These are phyloP conservation scores for Platismatia glauca DNA, from an alignment of 495 filamentous ascomycete genomes.

Conservation along the genomic window DNA sequence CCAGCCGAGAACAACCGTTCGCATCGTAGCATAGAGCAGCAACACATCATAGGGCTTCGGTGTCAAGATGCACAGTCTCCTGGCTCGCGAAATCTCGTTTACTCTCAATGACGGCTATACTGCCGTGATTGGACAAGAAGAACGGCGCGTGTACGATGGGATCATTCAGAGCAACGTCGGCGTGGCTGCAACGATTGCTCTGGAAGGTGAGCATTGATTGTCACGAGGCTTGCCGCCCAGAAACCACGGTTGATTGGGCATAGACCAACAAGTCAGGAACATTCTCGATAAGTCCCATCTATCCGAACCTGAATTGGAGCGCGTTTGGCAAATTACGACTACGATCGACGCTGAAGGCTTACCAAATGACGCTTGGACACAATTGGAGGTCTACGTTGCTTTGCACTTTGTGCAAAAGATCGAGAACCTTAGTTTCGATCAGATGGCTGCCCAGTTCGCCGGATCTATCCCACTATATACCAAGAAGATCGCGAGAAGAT, in stretches of 20 bases:
- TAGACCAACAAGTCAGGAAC: conserved; percentile 3
- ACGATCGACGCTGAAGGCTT: conserved; percentile 6
- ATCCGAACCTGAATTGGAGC: conserved; percentile 4
- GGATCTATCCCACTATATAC: conserved; percentile 4
- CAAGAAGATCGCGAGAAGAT: neutral
- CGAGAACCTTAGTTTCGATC: conserved; percentile 5
- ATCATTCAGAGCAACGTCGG: neutral
- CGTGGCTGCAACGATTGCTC: neutral
- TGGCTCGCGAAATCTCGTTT: neutral
- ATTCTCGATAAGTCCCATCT: conserved; percentile 17
- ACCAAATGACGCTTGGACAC: conserved; percentile 10
- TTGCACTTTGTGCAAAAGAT: conserved; percentile 9
- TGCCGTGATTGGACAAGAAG: neutral
- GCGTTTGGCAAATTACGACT: conserved; percentile 14
- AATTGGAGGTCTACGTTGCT: conserved; percentile 18
- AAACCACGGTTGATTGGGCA: neutral
- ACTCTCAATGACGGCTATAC: neutral
- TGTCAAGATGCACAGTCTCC: neutral
- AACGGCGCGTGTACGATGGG: neutral
- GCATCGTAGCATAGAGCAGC: neutral
- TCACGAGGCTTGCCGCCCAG: neutral
- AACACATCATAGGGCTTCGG: neutral
- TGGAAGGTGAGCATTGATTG: neutral
- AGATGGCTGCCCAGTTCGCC: conserved; percentile 16
- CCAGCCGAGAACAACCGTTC: neutral